These are phyloP conservation scores for Sordariomycetes sp. DNA, from an alignment of 2,329 filamentous ascomycete genomes.

Conservation along the genomic window DNA sequence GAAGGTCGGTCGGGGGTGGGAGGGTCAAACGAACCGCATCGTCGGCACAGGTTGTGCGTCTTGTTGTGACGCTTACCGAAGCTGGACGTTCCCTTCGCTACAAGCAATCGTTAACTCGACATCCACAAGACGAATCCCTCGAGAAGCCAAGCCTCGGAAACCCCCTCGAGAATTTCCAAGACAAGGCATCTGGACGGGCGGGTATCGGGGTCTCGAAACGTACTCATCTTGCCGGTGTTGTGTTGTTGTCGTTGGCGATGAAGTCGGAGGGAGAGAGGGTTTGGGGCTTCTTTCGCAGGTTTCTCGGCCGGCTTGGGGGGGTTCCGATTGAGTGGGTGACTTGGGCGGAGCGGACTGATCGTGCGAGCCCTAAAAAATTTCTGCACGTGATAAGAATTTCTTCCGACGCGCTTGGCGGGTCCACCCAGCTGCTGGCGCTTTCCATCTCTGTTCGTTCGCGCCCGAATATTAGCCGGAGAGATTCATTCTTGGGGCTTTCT, in stretches of 20 bases:
- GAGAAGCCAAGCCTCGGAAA: neutral
- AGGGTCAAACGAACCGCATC: slow-evolving; percentile 68
- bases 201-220: slow-evolving; percentile 17
- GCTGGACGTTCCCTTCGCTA: slow-evolving; percentile 48
- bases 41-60: slow-evolving; percentile 96
- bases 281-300: neutral
- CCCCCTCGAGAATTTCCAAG: slow-evolving; percentile 2
- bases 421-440: no score
- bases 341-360: neutral
- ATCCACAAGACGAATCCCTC: neutral
- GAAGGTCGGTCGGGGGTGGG: neutral
- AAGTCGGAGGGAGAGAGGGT: neutral
- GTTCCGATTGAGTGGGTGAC: slow-evolving; percentile 1
- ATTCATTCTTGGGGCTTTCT: no score
- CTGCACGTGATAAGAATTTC: slow-evolving; percentile 2
- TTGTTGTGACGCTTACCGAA: slow-evolving; percentile 77
- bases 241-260: slow-evolving; percentile 8
- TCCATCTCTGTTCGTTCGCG: no score
- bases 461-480: no score
- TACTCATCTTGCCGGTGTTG: slow-evolving; percentile 48
- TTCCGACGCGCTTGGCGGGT: neutral
- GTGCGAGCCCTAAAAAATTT: slow-evolving; percentile 5
- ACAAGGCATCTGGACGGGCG: neutral
- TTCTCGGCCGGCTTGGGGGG: neutral
- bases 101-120: slow-evolving; percentile 10